phyloP scores from a whole-genome alignment of 2,329 filamentous ascomycete species.

The Bipolaris gigantea region DNA sequence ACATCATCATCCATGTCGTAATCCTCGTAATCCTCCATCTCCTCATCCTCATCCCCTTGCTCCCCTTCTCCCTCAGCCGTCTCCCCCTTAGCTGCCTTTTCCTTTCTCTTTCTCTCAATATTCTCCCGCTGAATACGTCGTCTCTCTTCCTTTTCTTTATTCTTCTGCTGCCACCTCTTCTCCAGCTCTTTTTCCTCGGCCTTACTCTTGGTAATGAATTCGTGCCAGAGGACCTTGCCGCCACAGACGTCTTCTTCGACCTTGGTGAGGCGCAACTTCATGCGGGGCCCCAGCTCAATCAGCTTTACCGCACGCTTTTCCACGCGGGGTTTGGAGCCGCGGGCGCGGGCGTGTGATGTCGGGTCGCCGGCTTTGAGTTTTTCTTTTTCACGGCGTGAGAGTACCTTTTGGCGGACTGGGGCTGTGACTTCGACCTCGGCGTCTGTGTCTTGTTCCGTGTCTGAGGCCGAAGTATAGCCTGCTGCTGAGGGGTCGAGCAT shows the following conservation, averaged over 20 bases:
- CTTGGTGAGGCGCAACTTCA: slow-evolving; percentile 88
- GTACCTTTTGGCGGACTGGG: slow-evolving; percentile 62
- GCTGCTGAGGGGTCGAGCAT: slow-evolving; percentile 77
- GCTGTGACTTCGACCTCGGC: slow-evolving; percentile 85
- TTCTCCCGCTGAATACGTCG: slow-evolving; percentile 86
- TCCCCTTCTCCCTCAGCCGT: slow-evolving; percentile 51
- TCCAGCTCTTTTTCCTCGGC: slow-evolving; percentile 79
- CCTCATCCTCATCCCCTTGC: slow-evolving; percentile 55
- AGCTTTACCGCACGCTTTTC: slow-evolving; percentile 89
- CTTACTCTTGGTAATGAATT: slow-evolving; percentile 83
- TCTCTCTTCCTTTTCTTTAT: slow-evolving; percentile 78
- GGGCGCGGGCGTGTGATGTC: slow-evolving; percentile 40
- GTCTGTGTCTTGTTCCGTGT: slow-evolving; percentile 91
- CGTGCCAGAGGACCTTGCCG: slow-evolving; percentile 96
- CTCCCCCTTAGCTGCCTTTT: slow-evolving; percentile 45
- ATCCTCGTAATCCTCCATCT: slow-evolving; percentile 48
- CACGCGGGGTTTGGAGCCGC: slow-evolving; percentile 54
- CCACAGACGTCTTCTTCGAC: slow-evolving; percentile 91
- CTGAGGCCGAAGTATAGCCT: slow-evolving; percentile 90
- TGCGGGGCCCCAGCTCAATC: slow-evolving; percentile 85
- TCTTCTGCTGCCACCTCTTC: slow-evolving; percentile 75
- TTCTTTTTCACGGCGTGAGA: slow-evolving; percentile 57
- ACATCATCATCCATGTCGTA: slow-evolving; percentile 56
- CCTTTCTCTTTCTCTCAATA: slow-evolving; percentile 79
- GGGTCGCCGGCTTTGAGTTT: slow-evolving; percentile 47